These are phyloP conservation scores for Oryza brachyantha DNA, from an alignment of 176 grass and related monocot species.

Conservation along the genomic window DNA sequence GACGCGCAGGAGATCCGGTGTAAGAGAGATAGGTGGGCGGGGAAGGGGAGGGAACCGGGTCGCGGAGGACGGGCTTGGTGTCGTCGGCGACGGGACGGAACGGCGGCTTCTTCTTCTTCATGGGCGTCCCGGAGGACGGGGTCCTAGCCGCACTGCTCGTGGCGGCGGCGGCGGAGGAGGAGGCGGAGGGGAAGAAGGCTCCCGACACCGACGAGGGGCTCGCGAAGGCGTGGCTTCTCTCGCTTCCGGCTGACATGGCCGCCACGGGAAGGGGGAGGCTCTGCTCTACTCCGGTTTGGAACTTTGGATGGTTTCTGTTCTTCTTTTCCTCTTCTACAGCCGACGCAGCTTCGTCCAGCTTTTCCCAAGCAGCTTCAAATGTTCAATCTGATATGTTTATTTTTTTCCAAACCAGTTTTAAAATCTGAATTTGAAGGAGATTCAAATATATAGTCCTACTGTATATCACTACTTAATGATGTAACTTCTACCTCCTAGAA, in stretches of 20 bases:
- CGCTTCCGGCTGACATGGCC: conserved; percentile 15
- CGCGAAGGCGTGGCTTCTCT: not conserved
- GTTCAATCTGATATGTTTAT: no score
- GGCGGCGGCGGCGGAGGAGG: not conserved
- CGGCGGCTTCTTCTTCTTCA: conserved; percentile 53
- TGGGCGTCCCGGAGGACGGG: not conserved
- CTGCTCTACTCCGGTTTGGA: no score
- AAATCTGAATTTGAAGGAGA: no score
- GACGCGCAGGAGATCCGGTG: not conserved
- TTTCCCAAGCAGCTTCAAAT: no score
- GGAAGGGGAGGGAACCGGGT: conserved; percentile 37
- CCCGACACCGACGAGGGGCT: not conserved
- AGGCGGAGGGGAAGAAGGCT: conserved; percentile 1
- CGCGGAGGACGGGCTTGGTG: conserved; percentile 70
- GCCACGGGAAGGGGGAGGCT: not conserved
- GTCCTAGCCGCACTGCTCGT: not conserved
- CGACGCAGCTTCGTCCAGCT: no score
- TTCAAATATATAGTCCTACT: no score
- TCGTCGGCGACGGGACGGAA: conserved; percentile 65
- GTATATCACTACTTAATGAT: no score
- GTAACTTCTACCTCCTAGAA: no score
- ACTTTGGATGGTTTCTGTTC: no score
- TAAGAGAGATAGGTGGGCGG: not conserved
- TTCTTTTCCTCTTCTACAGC: no score
- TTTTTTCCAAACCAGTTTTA: no score